A percentile compares a stretch with the other conserved stretches of the same genome.
phyloP scores from a whole-genome alignment of 192 early-diverging fungal species.

The Chytriomyces confervae region DNA sequence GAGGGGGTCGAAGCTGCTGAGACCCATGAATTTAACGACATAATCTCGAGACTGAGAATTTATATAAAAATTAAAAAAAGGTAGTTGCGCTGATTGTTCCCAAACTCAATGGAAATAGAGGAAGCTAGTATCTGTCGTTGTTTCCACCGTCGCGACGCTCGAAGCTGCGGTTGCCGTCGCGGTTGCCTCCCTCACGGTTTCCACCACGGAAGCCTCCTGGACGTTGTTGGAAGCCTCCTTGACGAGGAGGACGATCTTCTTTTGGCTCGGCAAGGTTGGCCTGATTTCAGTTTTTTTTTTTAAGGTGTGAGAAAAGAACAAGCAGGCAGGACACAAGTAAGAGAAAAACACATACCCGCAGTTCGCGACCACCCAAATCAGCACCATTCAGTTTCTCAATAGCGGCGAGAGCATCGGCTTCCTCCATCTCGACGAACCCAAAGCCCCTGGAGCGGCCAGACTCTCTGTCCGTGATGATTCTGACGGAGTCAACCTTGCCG shows the following conservation, averaged over 20 bases:
- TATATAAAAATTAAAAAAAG: too few species aligned
- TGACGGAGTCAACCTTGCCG: constrained; percentile 71
- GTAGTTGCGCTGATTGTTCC: too few species aligned
- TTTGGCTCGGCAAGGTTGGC: constrained; percentile 13
- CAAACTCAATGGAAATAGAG: too few species aligned
- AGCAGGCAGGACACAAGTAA: background rate
- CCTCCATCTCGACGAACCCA: constrained; percentile 51
- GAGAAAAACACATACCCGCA: constrained; percentile 37
- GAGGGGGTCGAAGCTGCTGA: too few species aligned
- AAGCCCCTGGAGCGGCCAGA: constrained; percentile 76
- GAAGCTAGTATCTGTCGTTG: constrained; percentile 20
- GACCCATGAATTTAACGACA: too few species aligned
- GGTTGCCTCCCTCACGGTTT: constrained; percentile 11
- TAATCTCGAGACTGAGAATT: too few species aligned
- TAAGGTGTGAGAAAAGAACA: background rate
- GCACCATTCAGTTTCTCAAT: constrained; percentile 43
- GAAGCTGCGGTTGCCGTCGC: background rate
- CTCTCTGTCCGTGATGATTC: constrained; percentile 72
- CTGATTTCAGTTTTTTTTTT: background rate
- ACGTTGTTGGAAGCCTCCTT: constrained; percentile 19
- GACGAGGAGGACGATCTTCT: background rate
- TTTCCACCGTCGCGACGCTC: background rate
- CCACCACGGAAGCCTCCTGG: background rate
- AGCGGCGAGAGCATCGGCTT: constrained; percentile 40
- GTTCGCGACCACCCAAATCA: constrained; percentile 41